These are phyloP conservation scores for Capsicum baccatum DNA, from an alignment of 257 asterid species.

Conservation along the genomic window DNA sequence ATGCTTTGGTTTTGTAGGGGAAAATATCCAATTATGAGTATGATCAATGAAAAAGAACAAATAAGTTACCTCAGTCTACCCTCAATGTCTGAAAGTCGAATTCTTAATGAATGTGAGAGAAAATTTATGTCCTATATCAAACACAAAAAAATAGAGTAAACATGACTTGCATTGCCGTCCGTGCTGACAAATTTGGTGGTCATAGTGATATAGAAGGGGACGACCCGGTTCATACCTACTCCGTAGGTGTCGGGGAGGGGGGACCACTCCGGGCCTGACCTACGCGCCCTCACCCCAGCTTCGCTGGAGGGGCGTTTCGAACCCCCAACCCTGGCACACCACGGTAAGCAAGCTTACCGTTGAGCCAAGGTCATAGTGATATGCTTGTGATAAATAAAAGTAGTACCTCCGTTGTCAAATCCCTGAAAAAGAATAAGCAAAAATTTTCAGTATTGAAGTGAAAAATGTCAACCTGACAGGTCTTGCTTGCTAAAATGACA, in stretches of 20 bases:
- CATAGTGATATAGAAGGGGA: not conserved
- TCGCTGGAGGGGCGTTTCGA: too few species aligned
- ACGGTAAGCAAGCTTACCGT: too few species aligned
- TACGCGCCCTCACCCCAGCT: too few species aligned
- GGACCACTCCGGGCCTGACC: too few species aligned
- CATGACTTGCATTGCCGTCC: not conserved
- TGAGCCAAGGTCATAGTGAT: not conserved
- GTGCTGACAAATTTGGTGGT: slow-evolving; percentile 15
- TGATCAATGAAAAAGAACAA: not conserved
- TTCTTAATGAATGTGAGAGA: slow-evolving; percentile 28
- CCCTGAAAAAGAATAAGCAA: slow-evolving; percentile 24
- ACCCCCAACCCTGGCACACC: too few species aligned
- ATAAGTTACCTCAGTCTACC: slow-evolving; percentile 29
- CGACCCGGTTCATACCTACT: too few species aligned
- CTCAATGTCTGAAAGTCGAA: slow-evolving; percentile 25
- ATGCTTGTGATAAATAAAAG: slow-evolving; percentile 16
- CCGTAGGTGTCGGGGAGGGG: too few species aligned
- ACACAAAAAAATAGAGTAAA: slow-evolving; percentile 16
- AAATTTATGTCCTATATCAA: slow-evolving; percentile 23
- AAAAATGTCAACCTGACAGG: not conserved
- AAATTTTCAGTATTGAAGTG: slow-evolving; percentile 6
- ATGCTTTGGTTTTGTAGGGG: not conserved
- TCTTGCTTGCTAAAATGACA: slow-evolving; percentile 1
- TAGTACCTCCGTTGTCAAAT: slow-evolving; percentile 26
- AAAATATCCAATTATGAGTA: not conserved